Base-by-base conservation (phyloP, 331 rosid species). In the Rhamnella rubrinervis region DNA sequence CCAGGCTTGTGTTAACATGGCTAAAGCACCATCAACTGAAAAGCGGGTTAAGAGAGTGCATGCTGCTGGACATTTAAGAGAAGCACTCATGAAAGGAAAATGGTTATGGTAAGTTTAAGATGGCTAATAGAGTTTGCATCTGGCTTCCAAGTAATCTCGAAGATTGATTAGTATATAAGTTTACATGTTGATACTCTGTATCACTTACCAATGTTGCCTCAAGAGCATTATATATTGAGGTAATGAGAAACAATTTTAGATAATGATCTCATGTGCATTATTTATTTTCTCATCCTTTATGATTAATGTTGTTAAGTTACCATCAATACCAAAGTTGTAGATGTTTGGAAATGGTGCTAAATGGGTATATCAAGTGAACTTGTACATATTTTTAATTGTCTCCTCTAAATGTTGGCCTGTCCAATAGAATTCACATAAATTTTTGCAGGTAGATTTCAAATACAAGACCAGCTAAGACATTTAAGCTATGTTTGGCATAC, bases 41-140 rank as follows among this genome's bases (percentile, higher is more conserved):
- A 93, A 93, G 78, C 84, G 95, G 72, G 80, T 81, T 51, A 93
- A 87, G 86, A 85, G 88, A 81, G 97, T 87, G 82, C 82, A 86
- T 70, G 84, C 86, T 80, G 88, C 89, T 78, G 77, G 61, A 67
- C 82, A 87, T 73, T 68, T 93, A 61, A 82, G 83, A 75, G 97
- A 91, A 80, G 96, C 91, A 72, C 97, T 91, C 76, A 77, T 70
- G 81, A 59, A 81, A 77, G 98, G 98, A 44, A 93, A 91, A 82
- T 93, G 98, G 98, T 80, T 93, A 72, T 91, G 98, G 98, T 93
- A 91, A 87, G 82, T 76, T 40, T 65, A 50, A 46, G 66, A 71
- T 74, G 70, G 38, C 31, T 61, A 59, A 39, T 66, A 47, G 21
- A 17, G 66, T 53, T 44, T 14, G 63, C 64, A 53, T 50, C 67